These are phyloP conservation scores for Sequoia sempervirens DNA, from an alignment of 75 land plant species.

Conservation along the genomic window DNA sequence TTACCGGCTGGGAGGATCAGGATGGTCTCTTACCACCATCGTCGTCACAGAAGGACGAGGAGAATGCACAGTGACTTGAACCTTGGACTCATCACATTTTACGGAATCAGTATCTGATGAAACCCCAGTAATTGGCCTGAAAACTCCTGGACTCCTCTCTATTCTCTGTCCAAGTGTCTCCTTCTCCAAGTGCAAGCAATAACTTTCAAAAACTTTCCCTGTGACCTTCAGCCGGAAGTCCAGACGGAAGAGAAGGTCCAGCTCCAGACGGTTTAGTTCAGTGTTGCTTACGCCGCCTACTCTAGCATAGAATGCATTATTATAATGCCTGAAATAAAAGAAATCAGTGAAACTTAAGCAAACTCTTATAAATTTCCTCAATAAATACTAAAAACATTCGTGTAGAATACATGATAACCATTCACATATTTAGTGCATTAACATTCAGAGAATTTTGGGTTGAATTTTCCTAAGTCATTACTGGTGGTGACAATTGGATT, in stretches of 20 bases:
- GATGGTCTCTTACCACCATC: conserved; percentile 6
- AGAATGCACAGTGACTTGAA: neutral
- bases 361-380: neutral
- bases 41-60: conserved; percentile 3
- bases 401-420: neutral
- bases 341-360: neutral
- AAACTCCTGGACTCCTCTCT: neutral
- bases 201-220: conserved; percentile 57
- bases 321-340: conserved; percentile 47
- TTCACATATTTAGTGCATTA: neutral
- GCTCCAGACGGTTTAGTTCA: conserved; percentile 68
- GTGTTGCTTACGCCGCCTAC: conserved; percentile 83
- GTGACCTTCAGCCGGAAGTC: conserved; percentile 69
- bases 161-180: conserved; percentile 23
- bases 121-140: neutral
- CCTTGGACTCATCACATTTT: neutral
- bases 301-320: conserved; percentile 71
- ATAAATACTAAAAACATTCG: neutral
- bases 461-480: neutral
- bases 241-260: conserved; percentile 70
- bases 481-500: neutral
- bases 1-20: conserved; percentile 8
- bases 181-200: conserved; percentile 68
- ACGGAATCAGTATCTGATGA: neutral
- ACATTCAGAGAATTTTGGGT: neutral